These are phyloP conservation scores for Marchantia paleacea DNA, from an alignment of 225 moss, liverwort and hornwort species.

Conservation along the genomic window DNA sequence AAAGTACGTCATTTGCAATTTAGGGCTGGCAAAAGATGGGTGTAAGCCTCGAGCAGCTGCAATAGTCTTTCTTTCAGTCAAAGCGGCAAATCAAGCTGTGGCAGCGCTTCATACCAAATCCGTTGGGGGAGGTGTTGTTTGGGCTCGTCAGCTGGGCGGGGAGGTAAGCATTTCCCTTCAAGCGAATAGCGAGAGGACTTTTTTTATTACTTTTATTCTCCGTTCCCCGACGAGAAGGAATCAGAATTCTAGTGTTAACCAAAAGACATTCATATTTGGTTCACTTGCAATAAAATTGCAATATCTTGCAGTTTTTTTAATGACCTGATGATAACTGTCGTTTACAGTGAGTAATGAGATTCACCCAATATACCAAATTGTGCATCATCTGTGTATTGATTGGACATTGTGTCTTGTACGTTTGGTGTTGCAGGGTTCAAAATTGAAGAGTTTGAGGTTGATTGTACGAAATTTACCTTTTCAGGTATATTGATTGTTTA, in stretches of 20 bases:
- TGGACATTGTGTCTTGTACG: neutral
- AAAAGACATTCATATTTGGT: too few species aligned
- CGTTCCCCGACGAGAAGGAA: neutral
- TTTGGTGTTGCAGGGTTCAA: slow-evolving; percentile 65
- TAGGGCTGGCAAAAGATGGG: slow-evolving; percentile 86
- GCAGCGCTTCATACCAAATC: slow-evolving; percentile 70
- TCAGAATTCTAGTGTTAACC: too few species aligned
- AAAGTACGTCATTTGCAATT: slow-evolving; percentile 12
- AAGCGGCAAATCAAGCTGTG: slow-evolving; percentile 71
- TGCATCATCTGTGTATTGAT: too few species aligned
- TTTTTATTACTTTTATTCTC: neutral
- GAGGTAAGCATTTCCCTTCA: slow-evolving; percentile 50
- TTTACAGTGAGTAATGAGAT: too few species aligned
- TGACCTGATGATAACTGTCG: too few species aligned
- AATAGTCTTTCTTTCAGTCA: slow-evolving; percentile 72
- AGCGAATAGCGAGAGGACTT: neutral
- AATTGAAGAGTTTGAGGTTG: slow-evolving; percentile 85
- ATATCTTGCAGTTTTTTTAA: too few species aligned
- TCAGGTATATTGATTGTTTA: slow-evolving; percentile 44
- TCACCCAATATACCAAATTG: too few species aligned
- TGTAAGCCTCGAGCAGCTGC: slow-evolving; percentile 73
- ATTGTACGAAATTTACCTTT: slow-evolving; percentile 94
- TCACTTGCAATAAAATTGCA: too few species aligned
- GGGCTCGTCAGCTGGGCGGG: slow-evolving; percentile 98
- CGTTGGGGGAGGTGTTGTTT: slow-evolving; percentile 59